A percentile compares a stretch with the other conserved stretches of the same genome.
Evolutionary conservation across 805 yeast genomes (phyloP).

Genomic region (Priceomyces melissophilus): DNA sequence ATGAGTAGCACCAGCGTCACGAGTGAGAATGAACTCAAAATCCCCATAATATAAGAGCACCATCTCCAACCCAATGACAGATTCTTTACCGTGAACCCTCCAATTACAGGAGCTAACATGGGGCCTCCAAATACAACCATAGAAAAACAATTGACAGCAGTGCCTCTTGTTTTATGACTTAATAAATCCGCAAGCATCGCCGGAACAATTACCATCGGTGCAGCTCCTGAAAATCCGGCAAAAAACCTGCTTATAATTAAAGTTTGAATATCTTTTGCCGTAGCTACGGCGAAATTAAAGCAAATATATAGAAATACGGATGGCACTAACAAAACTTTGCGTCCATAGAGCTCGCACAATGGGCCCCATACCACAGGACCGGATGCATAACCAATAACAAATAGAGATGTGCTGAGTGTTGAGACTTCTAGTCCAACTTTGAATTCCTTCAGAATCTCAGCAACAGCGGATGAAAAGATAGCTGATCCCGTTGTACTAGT

Average conservation of each 20-base stretch:
- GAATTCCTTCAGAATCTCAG: conserved; percentile 43
- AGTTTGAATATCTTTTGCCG: conserved; percentile 71
- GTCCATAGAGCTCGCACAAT: conserved; percentile 13
- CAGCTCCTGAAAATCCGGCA: conserved; percentile 74
- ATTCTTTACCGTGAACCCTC: conserved; percentile 29
- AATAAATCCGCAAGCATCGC: conserved; percentile 80
- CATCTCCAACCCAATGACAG: conserved; percentile 47
- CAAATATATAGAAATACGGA: conserved; percentile 32
- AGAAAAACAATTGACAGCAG: not conserved
- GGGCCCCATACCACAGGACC: conserved; percentile 80
- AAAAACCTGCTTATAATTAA: conserved; percentile 69
- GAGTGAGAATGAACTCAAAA: conserved; percentile 24
- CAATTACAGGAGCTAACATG: conserved; percentile 65
- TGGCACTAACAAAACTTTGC: conserved; percentile 36
- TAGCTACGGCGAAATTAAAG: conserved; percentile 57
- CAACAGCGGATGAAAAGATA: conserved; percentile 59
- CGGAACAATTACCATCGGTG: conserved; percentile 74
- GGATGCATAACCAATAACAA: conserved; percentile 81
- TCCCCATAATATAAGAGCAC: conserved; percentile 45
- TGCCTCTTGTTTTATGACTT: conserved; percentile 4
- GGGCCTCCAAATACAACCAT: conserved; percentile 72
- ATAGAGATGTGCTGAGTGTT: conserved; percentile 68
- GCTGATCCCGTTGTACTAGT: conserved; percentile 65
- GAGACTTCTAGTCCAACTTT: conserved; percentile 62
- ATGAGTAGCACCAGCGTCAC: conserved; percentile 23